These are phyloP conservation scores for Aschersonia sp. DNA, from an alignment of 2,329 filamentous ascomycete species.

Conservation along the genomic window DNA sequence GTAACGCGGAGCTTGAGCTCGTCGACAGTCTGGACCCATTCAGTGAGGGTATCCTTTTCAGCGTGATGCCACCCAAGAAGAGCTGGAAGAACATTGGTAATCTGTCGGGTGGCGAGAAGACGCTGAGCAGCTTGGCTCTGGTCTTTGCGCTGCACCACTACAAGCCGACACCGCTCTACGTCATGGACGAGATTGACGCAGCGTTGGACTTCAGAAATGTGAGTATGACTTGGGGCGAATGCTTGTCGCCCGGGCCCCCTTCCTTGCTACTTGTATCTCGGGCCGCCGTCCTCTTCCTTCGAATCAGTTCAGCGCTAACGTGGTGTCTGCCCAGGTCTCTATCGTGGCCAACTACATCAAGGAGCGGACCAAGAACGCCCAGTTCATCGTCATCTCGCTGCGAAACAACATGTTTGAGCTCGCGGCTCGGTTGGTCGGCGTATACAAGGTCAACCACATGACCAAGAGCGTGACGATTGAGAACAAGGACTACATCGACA, in stretches of 20 bases:
- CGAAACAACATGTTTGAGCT: conserved; percentile 99
- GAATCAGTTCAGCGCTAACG: not conserved
- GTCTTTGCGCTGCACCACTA: conserved; percentile 99
- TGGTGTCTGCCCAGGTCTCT: conserved; percentile 49
- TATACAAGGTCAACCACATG: conserved; percentile 99
- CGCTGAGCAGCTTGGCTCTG: conserved; percentile 76
- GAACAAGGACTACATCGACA: conserved; percentile 60
- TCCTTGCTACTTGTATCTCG: too few species aligned
- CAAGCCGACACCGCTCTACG: conserved; percentile 91
- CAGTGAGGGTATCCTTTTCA: conserved; percentile 91
- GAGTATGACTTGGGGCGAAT: conserved; percentile 25
- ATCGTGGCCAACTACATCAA: conserved; percentile 99
- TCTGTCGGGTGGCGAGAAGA: conserved; percentile 92
- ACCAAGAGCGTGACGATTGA: conserved; percentile 85
- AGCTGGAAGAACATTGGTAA: conserved; percentile 99
- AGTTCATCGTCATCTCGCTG: conserved; percentile 96
- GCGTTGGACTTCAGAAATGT: conserved; percentile 96
- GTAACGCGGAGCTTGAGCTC: conserved; percentile 92
- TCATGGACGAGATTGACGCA: conserved; percentile 99
- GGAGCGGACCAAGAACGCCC: conserved; percentile 95
- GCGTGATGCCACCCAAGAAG: conserved; percentile 99
- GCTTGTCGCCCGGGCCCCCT: too few species aligned
- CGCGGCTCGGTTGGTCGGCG: conserved; percentile 83
- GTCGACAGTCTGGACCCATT: conserved; percentile 95
- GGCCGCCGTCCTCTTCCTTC: not conserved